Conservation (phyloP, 805 yeast genomes). For the Candida morakotiae region DNA sequence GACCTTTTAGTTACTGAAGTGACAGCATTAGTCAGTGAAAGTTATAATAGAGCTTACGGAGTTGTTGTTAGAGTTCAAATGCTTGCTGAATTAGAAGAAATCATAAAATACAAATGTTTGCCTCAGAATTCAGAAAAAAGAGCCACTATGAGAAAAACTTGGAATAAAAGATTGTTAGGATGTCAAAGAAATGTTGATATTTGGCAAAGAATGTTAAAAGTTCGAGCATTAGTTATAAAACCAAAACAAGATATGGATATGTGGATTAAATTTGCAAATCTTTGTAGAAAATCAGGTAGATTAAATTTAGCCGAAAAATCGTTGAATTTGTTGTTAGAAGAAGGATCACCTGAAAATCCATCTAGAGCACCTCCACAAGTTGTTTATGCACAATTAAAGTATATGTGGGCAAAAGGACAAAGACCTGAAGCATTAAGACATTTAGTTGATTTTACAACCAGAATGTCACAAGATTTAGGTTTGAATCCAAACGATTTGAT, state of each 20-base stretch:
- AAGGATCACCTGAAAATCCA: slow-evolving; percentile 56
- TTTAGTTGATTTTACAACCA: slow-evolving; percentile 83
- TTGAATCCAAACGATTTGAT: slow-evolving; percentile 83
- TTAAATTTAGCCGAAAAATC: slow-evolving; percentile 91
- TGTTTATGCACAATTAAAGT: slow-evolving; percentile 93
- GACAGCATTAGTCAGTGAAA: slow-evolving; percentile 90
- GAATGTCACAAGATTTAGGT: slow-evolving; percentile 86
- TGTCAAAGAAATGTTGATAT: slow-evolving; percentile 96
- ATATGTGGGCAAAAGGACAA: slow-evolving; percentile 95
- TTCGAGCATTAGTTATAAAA: slow-evolving; percentile 85
- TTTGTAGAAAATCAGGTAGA: slow-evolving; percentile 92
- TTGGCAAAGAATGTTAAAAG: slow-evolving; percentile 96
- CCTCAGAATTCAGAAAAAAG: slow-evolving; percentile 83
- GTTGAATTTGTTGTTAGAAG: slow-evolving; percentile 72
- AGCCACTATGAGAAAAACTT: slow-evolving; percentile 76
- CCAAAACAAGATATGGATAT: slow-evolving; percentile 97
- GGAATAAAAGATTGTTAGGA: slow-evolving; percentile 90
- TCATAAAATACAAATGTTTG: slow-evolving; percentile 79
- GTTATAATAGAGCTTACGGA: slow-evolving; percentile 93
- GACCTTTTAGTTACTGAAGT: slow-evolving; percentile 89
- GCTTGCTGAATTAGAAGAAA: slow-evolving; percentile 95
- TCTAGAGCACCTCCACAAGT: slow-evolving; percentile 94
- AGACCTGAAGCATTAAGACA: slow-evolving; percentile 82
- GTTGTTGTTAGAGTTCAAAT: slow-evolving; percentile 96
- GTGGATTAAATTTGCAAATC: slow-evolving; percentile 97